A percentile compares a stretch with the other conserved stretches of the same genome.
phyloP scores from a whole-genome alignment of 2,329 filamentous ascomycete genomes.

The Colletotrichum tofieldiae region DNA sequence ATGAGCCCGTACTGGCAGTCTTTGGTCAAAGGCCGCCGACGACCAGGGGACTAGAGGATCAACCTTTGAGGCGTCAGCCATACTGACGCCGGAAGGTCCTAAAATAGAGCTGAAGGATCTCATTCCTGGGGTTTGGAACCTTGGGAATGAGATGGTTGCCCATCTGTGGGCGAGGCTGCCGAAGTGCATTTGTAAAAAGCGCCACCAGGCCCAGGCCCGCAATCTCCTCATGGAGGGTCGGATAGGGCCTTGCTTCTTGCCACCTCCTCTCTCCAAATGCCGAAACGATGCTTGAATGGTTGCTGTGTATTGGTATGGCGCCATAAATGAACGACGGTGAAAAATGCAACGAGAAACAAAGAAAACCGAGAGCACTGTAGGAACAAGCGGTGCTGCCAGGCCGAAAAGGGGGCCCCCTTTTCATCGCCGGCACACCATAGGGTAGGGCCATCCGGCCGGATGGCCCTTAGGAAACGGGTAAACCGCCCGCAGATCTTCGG shows the following conservation, averaged over 20 bases:
- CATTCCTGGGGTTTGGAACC: neutral
- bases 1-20: neutral
- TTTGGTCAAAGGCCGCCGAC: neutral
- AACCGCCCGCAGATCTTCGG: conserved; percentile 10
- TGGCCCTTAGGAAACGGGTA: neutral
- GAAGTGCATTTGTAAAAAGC: neutral
- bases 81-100: neutral
- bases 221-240: conserved; percentile 18
- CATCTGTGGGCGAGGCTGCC: neutral
- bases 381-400: neutral
- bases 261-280: neutral
- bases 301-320: neutral
- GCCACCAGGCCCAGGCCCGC: neutral
- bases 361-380: neutral
- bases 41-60: neutral
- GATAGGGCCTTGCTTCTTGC: neutral
- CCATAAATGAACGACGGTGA: neutral
- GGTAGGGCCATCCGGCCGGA: neutral
- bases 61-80: neutral
- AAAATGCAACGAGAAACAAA: neutral
- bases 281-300: neutral
- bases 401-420: neutral
- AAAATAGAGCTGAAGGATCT: neutral
- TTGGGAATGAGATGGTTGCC: neutral
- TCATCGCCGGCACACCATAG: conserved; percentile 1